These are phyloP conservation scores for Davidsoniella australis DNA, from an alignment of 2,329 filamentous ascomycete genomes.

Conservation along the genomic window DNA sequence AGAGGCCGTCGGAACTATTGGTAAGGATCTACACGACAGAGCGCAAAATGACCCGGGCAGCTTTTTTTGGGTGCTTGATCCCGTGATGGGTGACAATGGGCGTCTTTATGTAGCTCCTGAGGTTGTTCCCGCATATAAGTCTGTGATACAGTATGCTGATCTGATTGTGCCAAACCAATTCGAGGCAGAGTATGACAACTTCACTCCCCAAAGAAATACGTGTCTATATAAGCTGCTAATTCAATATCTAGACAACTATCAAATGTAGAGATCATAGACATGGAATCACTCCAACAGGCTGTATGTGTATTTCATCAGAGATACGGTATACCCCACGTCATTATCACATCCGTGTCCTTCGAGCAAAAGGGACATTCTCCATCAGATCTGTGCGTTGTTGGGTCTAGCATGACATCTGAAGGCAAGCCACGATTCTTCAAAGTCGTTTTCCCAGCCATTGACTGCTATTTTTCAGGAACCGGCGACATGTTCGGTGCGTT, in stretches of 20 bases:
- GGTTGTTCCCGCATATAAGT: constrained; percentile 80
- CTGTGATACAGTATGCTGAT: constrained; percentile 63
- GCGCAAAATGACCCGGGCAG: constrained; percentile 45
- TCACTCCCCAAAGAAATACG: background rate
- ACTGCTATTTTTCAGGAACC: constrained; percentile 90
- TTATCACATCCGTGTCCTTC: constrained; percentile 79
- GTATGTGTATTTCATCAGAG: constrained; percentile 60
- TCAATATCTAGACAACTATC: constrained; percentile 51
- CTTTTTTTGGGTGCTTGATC: constrained; percentile 96
- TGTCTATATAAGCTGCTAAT: background rate
- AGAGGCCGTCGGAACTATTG: constrained; percentile 69
- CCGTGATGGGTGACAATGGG: constrained; percentile 96
- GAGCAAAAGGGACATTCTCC: constrained; percentile 27
- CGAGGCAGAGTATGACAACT: constrained; percentile 62
- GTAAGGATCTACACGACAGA: constrained; percentile 56
- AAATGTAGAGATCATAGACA: constrained; percentile 64
- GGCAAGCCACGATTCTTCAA: constrained; percentile 68
- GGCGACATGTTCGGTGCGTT: constrained; percentile 97
- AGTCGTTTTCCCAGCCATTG: constrained; percentile 69
- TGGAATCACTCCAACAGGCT: constrained; percentile 53
- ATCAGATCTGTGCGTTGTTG: constrained; percentile 51
- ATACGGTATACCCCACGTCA: constrained; percentile 68
- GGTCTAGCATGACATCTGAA: constrained; percentile 50
- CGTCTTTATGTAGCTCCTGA: constrained; percentile 80
- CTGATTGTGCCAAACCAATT: constrained; percentile 93